These are phyloP conservation scores for Rhizopogon vinicolor DNA, from an alignment of 768 basidiomycete genomes.

Conservation along the genomic window DNA sequence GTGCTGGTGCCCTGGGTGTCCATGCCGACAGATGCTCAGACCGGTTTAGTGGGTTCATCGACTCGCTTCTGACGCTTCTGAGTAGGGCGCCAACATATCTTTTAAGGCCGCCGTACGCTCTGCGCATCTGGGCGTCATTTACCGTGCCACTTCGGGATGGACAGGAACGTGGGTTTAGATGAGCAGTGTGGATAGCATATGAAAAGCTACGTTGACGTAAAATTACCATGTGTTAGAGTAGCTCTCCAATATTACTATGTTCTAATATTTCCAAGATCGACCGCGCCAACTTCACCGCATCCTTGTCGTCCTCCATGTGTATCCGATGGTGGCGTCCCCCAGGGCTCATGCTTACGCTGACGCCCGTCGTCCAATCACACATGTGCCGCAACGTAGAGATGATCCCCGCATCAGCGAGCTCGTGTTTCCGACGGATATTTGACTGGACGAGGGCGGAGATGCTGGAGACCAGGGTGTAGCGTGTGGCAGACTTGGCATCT, in stretches of 20 bases:
- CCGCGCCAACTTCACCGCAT: constrained; percentile 53
- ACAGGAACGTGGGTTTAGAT: background rate
- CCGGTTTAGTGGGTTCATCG: no score
- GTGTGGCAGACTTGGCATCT: constrained; percentile 51
- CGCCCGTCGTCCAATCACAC: constrained; percentile 31
- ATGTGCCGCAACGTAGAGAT: constrained; percentile 38
- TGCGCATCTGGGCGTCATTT: no score
- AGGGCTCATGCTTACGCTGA: constrained; percentile 24
- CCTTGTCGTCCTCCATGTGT: constrained; percentile 54
- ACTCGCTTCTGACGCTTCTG: no score
- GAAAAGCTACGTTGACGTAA: background rate
- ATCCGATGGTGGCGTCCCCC: constrained; percentile 30
- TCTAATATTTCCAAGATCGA: constrained; percentile 50
- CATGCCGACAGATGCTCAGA: no score
- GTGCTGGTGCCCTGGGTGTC: no score
- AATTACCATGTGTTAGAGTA: constrained; percentile 4
- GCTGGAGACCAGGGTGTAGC: constrained; percentile 56
- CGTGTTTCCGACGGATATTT: constrained; percentile 31
- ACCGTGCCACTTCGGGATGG: no score
- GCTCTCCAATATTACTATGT: constrained; percentile 19
- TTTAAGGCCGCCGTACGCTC: no score
- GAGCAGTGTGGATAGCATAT: background rate
- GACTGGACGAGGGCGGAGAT: constrained; percentile 51
- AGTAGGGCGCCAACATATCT: no score
- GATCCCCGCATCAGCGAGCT: constrained; percentile 41